phyloP scores from a whole-genome alignment of 257 asterid species.

The Nicotiana tabacum region DNA sequence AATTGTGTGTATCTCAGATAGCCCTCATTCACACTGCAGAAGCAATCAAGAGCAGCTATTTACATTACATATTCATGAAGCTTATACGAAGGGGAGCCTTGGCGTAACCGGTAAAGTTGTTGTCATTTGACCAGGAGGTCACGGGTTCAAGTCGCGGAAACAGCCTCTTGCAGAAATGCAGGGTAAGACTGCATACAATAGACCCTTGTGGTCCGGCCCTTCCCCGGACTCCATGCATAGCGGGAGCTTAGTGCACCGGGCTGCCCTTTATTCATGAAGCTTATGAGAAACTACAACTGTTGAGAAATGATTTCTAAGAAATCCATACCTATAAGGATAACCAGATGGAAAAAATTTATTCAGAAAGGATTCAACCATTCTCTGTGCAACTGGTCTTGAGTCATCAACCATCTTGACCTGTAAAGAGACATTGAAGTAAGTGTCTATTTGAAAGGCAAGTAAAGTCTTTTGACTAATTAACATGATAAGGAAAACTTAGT shows the following conservation, averaged over 20 bases:
- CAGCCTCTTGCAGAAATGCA: too few species aligned
- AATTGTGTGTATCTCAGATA: constrained; percentile 91
- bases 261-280: not conserved
- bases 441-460: not conserved
- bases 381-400: constrained; percentile 59
- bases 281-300: constrained; percentile 4
- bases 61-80: not conserved
- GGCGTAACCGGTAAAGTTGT: too few species aligned
- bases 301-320: not conserved
- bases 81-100: not conserved
- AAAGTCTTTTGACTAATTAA: not conserved
- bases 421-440: constrained; percentile 1
- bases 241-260: too few species aligned
- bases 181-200: too few species aligned
- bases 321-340: constrained; percentile 74
- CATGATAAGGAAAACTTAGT: not conserved
- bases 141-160: too few species aligned
- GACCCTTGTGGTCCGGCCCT: too few species aligned
- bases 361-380: constrained; percentile 59
- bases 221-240: too few species aligned
- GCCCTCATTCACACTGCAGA: constrained; percentile 89
- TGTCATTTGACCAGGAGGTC: too few species aligned
- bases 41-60: not conserved
- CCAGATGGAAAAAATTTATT: constrained; percentile 93
- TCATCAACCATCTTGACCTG: constrained; percentile 81